Conservation (phyloP, 768 basidiomycete genomes). For the Daedaleopsis sinensis region DNA sequence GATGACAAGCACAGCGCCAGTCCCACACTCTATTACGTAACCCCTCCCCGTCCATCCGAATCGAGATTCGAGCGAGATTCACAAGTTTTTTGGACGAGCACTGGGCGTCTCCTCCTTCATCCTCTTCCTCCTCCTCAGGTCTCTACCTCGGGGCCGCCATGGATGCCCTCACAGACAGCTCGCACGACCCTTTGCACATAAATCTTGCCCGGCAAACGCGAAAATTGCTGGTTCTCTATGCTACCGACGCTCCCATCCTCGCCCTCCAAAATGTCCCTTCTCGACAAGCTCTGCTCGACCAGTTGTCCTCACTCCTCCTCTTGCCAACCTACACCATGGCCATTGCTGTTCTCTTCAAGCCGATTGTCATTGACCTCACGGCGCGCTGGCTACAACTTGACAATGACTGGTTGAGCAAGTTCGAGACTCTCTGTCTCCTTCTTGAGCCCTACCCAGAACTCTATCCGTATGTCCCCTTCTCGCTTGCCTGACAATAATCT, state of each 20-base stretch:
- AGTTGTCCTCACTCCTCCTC: constrained; percentile 62
- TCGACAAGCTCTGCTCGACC: constrained; percentile 46
- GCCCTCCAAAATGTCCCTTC: constrained; percentile 44
- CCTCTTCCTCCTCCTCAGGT: too few species aligned
- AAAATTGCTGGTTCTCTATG: constrained; percentile 35
- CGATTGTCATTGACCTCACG: constrained; percentile 77
- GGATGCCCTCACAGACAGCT: not conserved
- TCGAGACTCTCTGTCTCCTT: constrained; percentile 63
- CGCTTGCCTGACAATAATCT: constrained; percentile 8
- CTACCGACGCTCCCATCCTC: constrained; percentile 43
- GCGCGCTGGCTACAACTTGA: constrained; percentile 76
- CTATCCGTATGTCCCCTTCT: constrained; percentile 55
- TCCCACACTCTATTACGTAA: too few species aligned
- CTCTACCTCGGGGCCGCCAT: not conserved
- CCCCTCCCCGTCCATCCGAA: too few species aligned
- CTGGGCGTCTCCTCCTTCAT: too few species aligned
- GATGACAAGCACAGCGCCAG: too few species aligned
- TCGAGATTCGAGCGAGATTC: too few species aligned
- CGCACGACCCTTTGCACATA: not conserved
- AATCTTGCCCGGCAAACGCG: not conserved
- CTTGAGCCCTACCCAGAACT: constrained; percentile 73
- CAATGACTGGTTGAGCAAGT: constrained; percentile 50
- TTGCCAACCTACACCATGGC: constrained; percentile 62
- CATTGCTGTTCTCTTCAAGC: constrained; percentile 71
- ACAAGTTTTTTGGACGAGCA: too few species aligned